Conservation (phyloP, 352 stramenopile species). For the Phytophthora europaea region DNA sequence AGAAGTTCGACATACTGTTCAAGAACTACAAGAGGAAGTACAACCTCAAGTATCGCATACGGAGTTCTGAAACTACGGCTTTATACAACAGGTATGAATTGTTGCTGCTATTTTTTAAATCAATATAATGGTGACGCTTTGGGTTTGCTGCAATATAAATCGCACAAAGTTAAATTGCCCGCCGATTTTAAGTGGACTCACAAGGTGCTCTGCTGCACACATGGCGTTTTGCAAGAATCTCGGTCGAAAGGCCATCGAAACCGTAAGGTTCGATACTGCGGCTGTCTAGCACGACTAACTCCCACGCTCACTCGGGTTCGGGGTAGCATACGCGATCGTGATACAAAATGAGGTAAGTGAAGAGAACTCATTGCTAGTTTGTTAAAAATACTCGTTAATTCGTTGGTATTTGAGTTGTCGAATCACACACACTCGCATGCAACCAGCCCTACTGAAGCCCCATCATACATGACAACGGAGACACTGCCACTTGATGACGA, state of each 20-base stretch:
- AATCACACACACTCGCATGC: not conserved
- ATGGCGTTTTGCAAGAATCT: conserved; percentile 15
- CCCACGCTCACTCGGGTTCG: not conserved
- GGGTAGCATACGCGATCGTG: not conserved
- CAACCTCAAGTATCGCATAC: not conserved
- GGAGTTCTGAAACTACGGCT: not conserved
- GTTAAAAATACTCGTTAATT: not conserved
- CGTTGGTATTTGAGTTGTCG: not conserved
- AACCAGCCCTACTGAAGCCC: not conserved
- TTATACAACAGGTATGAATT: not conserved
- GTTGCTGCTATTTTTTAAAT: not conserved
- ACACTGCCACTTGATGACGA: conserved; percentile 3
- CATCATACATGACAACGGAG: conserved; percentile 14
- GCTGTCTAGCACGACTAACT: conserved; percentile 4
- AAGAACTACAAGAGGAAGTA: not conserved
- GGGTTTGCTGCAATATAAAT: not conserved
- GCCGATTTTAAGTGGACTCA: conserved; percentile 2
- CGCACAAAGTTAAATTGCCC: not conserved
- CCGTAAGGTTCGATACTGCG: conserved; percentile 7
- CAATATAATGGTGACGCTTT: not conserved
- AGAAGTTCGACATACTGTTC: not conserved
- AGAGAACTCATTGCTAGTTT: not conserved
- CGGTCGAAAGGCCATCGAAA: conserved; percentile 13
- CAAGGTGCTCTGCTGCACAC: conserved; percentile 17
- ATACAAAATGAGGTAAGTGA: not conserved